These are phyloP conservation scores for Chlamydomonas applanata DNA, from an alignment of 139 green algal species.

Conservation along the genomic window DNA sequence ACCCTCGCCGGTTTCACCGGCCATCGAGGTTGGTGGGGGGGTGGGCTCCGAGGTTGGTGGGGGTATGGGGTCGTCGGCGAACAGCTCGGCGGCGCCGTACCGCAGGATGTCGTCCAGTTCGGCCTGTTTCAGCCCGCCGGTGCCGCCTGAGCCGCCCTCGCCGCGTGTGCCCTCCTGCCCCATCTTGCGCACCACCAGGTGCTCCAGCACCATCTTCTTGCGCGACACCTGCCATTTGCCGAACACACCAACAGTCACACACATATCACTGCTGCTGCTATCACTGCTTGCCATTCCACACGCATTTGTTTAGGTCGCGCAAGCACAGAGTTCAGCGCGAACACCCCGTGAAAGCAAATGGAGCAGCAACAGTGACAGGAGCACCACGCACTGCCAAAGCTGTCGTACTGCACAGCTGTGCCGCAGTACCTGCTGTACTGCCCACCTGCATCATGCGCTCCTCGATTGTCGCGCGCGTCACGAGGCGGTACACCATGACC, in stretches of 20 bases:
- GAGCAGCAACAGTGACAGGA: neutral
- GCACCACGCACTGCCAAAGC: too few relatives aligned
- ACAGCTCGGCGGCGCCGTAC: constrained; percentile 3
- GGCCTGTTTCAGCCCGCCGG: constrained; percentile 57
- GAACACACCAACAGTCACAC: too few relatives aligned
- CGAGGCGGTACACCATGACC: constrained; percentile 77
- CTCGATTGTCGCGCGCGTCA: constrained; percentile 80
- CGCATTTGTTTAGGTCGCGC: too few relatives aligned
- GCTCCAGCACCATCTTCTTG: constrained; percentile 89
- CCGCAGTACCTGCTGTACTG: too few relatives aligned
- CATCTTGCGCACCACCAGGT: constrained; percentile 79
- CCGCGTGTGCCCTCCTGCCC: constrained; percentile 11
- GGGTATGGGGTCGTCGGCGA: neutral
- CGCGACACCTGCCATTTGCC: constrained; percentile 31
- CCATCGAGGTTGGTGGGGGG: neutral
- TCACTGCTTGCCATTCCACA: too few relatives aligned
- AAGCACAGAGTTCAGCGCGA: too few relatives aligned
- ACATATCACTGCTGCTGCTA: too few relatives aligned
- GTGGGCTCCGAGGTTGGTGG: neutral
- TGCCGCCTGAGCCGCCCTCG: neutral
- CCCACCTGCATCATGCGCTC: constrained; percentile 87
- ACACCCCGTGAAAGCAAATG: too few relatives aligned
- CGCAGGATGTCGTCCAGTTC: constrained; percentile 86
- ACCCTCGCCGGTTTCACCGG: neutral
- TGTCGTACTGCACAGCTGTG: too few relatives aligned